Evolutionary conservation across 345 rosid genomes (phyloP).

Genomic region (Eucalyptus grandis): DNA sequence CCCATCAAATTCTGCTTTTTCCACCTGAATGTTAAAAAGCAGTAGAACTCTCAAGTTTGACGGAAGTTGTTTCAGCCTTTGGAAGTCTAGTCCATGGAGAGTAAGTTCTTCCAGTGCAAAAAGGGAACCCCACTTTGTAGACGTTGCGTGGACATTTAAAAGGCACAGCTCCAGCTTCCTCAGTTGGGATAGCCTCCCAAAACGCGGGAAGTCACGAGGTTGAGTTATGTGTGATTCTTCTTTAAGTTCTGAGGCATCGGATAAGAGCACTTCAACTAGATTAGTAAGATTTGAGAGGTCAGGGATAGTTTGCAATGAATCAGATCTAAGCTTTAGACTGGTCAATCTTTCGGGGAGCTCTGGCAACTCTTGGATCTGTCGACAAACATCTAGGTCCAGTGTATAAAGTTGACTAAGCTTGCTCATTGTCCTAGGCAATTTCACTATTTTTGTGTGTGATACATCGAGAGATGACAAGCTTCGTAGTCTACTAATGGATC

Average conservation of each 20-base stretch:
- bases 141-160: not conserved
- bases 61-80: not conserved
- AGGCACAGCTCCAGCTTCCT: not conserved
- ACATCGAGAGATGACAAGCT: too few relatives aligned
- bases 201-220: not conserved
- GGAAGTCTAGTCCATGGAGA: not conserved
- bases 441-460: too few relatives aligned
- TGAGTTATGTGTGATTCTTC: not conserved
- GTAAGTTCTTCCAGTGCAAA: not conserved
- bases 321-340: not conserved
- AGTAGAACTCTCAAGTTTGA: not conserved
- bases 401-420: not conserved
- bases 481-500: too few relatives aligned
- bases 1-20: not conserved
- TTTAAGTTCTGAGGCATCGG: not conserved
- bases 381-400: not conserved
- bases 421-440: not conserved
- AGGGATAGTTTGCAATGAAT: not conserved
- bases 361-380: not conserved
- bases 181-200: not conserved
- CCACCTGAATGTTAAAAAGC: not conserved
- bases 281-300: not conserved
- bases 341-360: not conserved
- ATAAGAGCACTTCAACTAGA: not conserved
- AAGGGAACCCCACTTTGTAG: not conserved